Evolutionary conservation across 2,329 filamentous ascomycete genomes (phyloP).

Genomic region (Plectosphaerella cucumerina): DNA sequence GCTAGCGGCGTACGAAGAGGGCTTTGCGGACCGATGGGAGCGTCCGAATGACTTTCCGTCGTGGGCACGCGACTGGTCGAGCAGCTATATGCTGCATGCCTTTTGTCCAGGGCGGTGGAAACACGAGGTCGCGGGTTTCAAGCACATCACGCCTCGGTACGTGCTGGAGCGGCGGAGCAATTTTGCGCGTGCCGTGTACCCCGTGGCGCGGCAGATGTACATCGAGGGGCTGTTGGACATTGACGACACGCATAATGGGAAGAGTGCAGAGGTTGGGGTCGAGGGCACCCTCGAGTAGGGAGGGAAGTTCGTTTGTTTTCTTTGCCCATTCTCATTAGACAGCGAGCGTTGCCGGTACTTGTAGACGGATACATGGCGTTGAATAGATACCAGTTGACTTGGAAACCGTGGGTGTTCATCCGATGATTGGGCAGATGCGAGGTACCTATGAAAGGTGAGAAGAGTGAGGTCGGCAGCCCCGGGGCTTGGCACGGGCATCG

Average conservation of each 20-base stretch:
- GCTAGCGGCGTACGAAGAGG: not conserved
- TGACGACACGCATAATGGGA: constrained; percentile 6
- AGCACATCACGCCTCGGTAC: constrained; percentile 14
- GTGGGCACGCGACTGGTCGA: constrained; percentile 14
- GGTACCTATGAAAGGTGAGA: no score
- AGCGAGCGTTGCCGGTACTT: no score
- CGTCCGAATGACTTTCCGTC: not conserved
- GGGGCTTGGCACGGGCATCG: no score
- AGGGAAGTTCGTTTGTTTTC: no score
- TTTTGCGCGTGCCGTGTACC: constrained; percentile 17
- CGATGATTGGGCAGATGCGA: no score
- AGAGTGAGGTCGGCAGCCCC: no score
- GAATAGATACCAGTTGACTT: no score
- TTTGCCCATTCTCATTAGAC: no score
- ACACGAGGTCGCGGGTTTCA: not conserved
- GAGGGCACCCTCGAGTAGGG: no score
- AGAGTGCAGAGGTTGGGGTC: not conserved
- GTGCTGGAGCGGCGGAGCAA: constrained; percentile 18
- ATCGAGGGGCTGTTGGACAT: constrained; percentile 8
- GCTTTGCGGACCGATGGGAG: not conserved
- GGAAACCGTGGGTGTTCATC: no score
- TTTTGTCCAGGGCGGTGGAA: constrained; percentile 9
- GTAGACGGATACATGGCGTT: no score
- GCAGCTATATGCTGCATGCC: constrained; percentile 16
- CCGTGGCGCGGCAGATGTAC: constrained; percentile 14